phyloP scores from a whole-genome alignment of 1,284 basidiomycete genomes.

The Pascua sp. region DNA sequence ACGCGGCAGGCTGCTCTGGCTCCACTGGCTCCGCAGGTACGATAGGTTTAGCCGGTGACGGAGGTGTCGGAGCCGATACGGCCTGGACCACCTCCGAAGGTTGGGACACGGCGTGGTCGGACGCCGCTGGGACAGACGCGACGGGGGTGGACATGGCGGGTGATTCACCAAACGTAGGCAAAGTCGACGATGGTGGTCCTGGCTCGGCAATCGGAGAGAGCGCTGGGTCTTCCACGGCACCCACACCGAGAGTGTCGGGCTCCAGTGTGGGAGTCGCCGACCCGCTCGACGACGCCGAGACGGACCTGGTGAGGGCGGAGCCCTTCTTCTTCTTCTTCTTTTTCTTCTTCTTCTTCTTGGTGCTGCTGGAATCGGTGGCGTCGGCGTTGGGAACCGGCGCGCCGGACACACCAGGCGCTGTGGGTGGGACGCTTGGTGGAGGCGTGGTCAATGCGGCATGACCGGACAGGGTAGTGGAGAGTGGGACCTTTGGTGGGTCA shows the following conservation, averaged over 20 bases:
- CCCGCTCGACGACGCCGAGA: background rate
- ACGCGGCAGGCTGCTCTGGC: background rate
- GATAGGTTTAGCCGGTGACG: background rate
- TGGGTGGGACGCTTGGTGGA: background rate
- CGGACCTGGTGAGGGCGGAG: background rate
- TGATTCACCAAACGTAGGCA: too few relatives aligned
- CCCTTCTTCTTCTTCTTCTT: conserved; percentile 10
- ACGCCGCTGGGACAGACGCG: too few relatives aligned
- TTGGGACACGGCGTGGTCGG: too few relatives aligned
- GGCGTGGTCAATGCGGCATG: background rate
- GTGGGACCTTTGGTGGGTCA: background rate
- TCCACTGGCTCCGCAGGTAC: background rate
- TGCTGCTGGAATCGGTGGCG: background rate
- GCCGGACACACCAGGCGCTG: background rate
- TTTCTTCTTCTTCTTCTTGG: conserved; percentile 24
- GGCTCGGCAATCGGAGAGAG: too few relatives aligned
- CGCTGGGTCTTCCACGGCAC: too few relatives aligned
- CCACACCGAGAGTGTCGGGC: too few relatives aligned
- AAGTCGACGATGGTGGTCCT: too few relatives aligned
- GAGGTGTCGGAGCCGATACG: too few relatives aligned
- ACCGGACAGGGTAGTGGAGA: background rate
- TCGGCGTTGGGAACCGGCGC: background rate
- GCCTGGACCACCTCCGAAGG: too few relatives aligned
- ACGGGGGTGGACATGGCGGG: background rate
- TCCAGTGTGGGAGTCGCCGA: too few relatives aligned